Base-by-base conservation (phyloP, 371 early-diverging fungal species). In the Nematocida sp. region DNA sequence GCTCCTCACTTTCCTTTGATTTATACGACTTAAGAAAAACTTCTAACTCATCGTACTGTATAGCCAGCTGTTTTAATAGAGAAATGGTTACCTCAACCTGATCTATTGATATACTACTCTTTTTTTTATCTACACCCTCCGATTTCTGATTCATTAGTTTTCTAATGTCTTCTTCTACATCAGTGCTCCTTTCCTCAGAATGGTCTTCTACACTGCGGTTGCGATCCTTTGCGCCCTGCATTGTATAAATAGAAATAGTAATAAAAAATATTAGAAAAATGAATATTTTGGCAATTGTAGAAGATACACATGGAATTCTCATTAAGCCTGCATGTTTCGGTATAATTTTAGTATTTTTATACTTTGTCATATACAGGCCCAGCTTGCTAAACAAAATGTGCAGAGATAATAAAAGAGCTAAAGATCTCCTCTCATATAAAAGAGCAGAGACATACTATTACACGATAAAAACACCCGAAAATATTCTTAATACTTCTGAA, bases 21-120 rank as follows among this genome's bases (percentile, higher is more conserved):
- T 71, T 72, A 18, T 72, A 33, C 39, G 44, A 45, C 44, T 70
- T 66, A 23, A 84, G 55, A 62, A 83, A 83, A 7, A 66, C 73
- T 42, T 57, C 67, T 40, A 84, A 69, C 62, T 76, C 66, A 62
- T 75, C 72, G 25, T 84, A 64, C 47, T 84, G 72, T 18, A 73
- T 45, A 0, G 75, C 44, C 0, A 86, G 67, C 45, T 80, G 56
- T 0, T 23, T 47, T 42, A 86, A 70, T 5, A 86, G 54, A 7
- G 54, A 20, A 23, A 61, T 57, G 13, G 61, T 40, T 33, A 64
- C 69, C 0, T 72, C 33, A 1, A 62, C 60, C 57, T 64, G 66
- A 23, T 46, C n/a, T 13, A 57, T 62, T 13, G 42, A 39, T 25
- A 39, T 42, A 64, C 40, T 25, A 9, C 9, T 50, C 11, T 7